Percentiles rank a stretch among this genome's conserved stretches.
These are phyloP conservation scores for Ilyonectria destructans DNA, from an alignment of 2,329 filamentous ascomycete species.

Conservation along the genomic window DNA sequence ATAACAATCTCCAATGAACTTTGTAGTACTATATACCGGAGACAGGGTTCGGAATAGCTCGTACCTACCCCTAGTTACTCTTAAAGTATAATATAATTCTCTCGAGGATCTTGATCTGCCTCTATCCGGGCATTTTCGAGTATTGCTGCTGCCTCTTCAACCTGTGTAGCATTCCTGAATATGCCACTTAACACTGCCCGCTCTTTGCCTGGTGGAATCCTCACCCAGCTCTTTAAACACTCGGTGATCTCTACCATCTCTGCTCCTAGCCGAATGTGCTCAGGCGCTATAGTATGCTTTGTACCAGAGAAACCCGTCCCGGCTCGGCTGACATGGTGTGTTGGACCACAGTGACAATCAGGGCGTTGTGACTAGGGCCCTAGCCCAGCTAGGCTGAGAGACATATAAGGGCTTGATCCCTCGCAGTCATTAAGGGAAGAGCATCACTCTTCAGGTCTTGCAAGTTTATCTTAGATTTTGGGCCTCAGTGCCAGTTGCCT, in stretches of 20 bases:
- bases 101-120: conserved; percentile 14
- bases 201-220: conserved; percentile 13
- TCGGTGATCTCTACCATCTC: conserved; percentile 26
- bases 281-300: conserved; percentile 28
- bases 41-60: conserved; percentile 13
- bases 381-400: too few species aligned
- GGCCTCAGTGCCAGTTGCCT: too few species aligned
- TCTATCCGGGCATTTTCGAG: conserved; percentile 14
- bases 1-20: conserved; percentile 11
- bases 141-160: conserved; percentile 15
- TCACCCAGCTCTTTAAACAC: conserved; percentile 22
- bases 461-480: too few species aligned
- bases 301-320: conserved; percentile 29
- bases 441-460: too few species aligned
- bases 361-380: too few species aligned
- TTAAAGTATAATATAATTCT: conserved; percentile 11
- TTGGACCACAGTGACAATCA: too few species aligned
- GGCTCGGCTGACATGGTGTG: conserved; percentile 34
- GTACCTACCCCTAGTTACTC: conserved; percentile 13
- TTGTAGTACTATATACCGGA: conserved; percentile 9
- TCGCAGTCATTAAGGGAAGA: too few species aligned
- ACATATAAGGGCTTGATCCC: too few species aligned
- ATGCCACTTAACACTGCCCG: conserved; percentile 13
- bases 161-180: conserved; percentile 13
- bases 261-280: conserved; percentile 28